Evolutionary conservation across 352 stramenopile species (phyloP).

Genomic region (Pythium chondricola): DNA sequence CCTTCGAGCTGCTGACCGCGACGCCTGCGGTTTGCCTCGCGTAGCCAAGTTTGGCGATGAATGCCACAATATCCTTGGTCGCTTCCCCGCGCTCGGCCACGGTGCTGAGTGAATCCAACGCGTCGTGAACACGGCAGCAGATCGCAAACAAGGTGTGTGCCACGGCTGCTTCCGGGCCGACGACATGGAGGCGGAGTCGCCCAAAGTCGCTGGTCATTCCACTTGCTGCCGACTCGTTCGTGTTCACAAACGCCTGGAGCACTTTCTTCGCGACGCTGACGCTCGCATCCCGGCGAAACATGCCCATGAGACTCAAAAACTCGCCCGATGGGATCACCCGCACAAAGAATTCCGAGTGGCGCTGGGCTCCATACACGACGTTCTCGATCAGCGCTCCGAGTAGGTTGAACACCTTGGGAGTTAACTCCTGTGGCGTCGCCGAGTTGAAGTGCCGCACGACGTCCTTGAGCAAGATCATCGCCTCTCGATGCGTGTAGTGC

Average conservation of each 20-base stretch:
- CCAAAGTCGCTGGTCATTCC: constrained; percentile 17
- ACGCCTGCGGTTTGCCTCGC: constrained; percentile 2
- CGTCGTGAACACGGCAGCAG: constrained; percentile 77
- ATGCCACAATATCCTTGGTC: constrained; percentile 66
- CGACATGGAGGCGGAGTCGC: constrained; percentile 51
- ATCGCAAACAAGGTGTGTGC: constrained; percentile 86
- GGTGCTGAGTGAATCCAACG: constrained; percentile 74
- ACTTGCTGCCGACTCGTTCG: constrained; percentile 1
- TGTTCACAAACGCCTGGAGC: constrained; percentile 62
- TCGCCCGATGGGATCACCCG: constrained; percentile 68
- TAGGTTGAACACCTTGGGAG: constrained; percentile 56
- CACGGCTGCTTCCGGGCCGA: constrained; percentile 65
- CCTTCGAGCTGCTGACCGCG: not conserved
- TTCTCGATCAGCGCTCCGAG: constrained; percentile 73
- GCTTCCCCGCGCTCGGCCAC: constrained; percentile 45
- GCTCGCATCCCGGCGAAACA: constrained; percentile 82
- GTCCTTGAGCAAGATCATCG: constrained; percentile 79
- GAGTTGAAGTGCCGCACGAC: constrained; percentile 78
- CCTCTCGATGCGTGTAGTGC: constrained; percentile 79
- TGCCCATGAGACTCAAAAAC: constrained; percentile 78
- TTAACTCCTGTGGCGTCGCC: constrained; percentile 49
- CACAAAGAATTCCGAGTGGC: constrained; percentile 62
- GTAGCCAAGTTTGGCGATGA: constrained; percentile 64
- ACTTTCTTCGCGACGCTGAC: constrained; percentile 81
- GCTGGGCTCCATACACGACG: constrained; percentile 63